Base-by-base conservation (phyloP, 106 monocot genomes). In the Ottelia alismoides region DNA sequence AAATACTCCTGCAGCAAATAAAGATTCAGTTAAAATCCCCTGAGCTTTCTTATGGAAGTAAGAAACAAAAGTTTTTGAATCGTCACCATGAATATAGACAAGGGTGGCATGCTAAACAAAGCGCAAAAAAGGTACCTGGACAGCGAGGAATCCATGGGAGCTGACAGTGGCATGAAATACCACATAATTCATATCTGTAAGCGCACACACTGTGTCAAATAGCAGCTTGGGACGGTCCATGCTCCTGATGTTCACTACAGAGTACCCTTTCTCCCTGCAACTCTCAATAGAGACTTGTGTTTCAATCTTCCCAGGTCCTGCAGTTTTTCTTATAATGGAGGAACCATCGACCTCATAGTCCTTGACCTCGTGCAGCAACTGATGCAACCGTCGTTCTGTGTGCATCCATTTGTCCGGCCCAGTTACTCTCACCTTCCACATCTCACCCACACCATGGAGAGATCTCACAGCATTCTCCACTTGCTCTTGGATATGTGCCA, bases 1-100 rank as follows among this genome's bases (percentile, higher is more conserved):
- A 78, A 82, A 57, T 82, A 87, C 11, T 87, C 88, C 82, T 88
- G 76, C 47, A 70, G n/a, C n/a, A n/a, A n/a, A n/a, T n/a, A n/a
- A n/a, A n/a, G n/a, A n/a, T n/a, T n/a, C n/a, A n/a, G n/a, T n/a
- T n/a, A 23, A 14, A 2, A 78, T 56, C 0, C 70, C 69, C 9
- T 70, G 73, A 45, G 44, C 6, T 35, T 35, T 6, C 5, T 35
- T 35, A 6, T 35, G 35, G 9, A 35, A 35, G 35, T 12, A 35
- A 35, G 35, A 35, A 12, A n/a, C n/a, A n/a, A n/a, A n/a, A n/a
- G n/a, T n/a, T n/a, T n/a, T n/a, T n/a, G n/a, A n/a, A n/a, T n/a
- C 35, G 9, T 12, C 12, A 6, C 35, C 35, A 35, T 6, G 5
- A 35, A 6, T 35, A 3, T 12, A 35, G 19, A 27, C 14, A 11